Evolutionary conservation across 495 filamentous ascomycete genomes (phyloP).

Genomic region (Aspergillus incahuasiensis): DNA sequence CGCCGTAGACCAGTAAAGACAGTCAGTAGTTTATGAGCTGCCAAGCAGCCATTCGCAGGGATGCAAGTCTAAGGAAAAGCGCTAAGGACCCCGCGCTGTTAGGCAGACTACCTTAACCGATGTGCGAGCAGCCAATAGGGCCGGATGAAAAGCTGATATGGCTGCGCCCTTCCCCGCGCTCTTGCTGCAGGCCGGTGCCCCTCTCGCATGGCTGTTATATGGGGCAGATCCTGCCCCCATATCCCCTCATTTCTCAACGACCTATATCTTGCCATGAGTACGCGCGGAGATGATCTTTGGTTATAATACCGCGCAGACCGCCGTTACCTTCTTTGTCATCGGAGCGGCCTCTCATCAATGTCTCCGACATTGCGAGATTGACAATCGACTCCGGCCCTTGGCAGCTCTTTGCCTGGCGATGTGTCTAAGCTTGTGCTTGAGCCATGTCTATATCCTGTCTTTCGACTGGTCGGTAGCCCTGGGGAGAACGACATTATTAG

Average conservation of each 20-base stretch:
- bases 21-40: no score
- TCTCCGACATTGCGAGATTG: slow-evolving; percentile 7
- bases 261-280: no score
- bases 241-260: background rate
- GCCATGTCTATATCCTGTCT: background rate
- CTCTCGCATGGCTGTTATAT: no score
- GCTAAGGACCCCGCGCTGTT: no score
- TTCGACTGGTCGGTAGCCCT: background rate
- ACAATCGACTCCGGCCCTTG: slow-evolving; percentile 3
- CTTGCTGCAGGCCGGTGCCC: no score
- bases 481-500: background rate
- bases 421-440: background rate
- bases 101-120: no score
- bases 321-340: background rate
- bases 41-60: no score
- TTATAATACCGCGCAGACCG: background rate
- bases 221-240: background rate
- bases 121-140: no score
- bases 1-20: no score
- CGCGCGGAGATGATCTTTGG: background rate
- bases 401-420: background rate
- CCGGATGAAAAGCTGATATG: no score
- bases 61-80: no score
- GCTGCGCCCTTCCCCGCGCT: no score
- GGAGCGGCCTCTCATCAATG: slow-evolving; percentile 7